Evolutionary conservation across 2,329 filamentous ascomycete genomes (phyloP), one percentile per base, ranked within the genome.

Genomic region (Pseudogymnoascus sp.): DNA sequence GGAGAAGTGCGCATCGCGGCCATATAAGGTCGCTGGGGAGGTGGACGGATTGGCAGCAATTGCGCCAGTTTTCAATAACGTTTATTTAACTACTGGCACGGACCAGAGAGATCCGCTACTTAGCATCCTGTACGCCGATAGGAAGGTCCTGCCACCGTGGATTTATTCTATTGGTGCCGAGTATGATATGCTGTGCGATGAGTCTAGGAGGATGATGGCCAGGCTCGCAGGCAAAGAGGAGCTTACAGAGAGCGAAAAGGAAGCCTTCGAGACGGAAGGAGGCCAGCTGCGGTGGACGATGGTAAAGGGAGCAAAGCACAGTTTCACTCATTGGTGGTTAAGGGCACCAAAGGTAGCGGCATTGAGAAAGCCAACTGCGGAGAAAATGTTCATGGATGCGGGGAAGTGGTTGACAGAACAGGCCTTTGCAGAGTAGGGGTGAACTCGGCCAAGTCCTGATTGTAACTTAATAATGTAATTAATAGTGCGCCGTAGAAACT

Each of bases 11-110:
- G 61, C 65, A 27, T 64, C 63, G 3, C 66, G 70, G 31, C 71
- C 76, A 4, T 71, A 73, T 42, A 78, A 75, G 65, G 62, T 63
- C 41, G 42, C 62, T 21, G 48, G 61, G 36, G 63, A 66, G 9
- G 42, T 61, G 17, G 67, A 67, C 51, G 61, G 61, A 27, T 44
- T 71, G 13, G 66, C 63, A 13, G 4, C n/a, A 10, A 41, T 60
- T 8, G 64, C 33, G 4, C 60, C 61, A 5, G 17, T 66, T 6
- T 65, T 67, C 13, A 62, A 63, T 27, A 65, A 63, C 63, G 65
- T 58, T 12, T 71, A 70, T 59, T 59, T 68, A 7, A 58, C 60
- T 17, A 42, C 59, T 9, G 67, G 65, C 39, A 65, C 66, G 35
- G 64, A 71, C 65, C 61, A 68, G 17, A 65, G 21, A 42, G 66